phyloP scores from a whole-genome alignment of 176 grass and related monocot genomes.

The Aegilops sharonensis region DNA sequence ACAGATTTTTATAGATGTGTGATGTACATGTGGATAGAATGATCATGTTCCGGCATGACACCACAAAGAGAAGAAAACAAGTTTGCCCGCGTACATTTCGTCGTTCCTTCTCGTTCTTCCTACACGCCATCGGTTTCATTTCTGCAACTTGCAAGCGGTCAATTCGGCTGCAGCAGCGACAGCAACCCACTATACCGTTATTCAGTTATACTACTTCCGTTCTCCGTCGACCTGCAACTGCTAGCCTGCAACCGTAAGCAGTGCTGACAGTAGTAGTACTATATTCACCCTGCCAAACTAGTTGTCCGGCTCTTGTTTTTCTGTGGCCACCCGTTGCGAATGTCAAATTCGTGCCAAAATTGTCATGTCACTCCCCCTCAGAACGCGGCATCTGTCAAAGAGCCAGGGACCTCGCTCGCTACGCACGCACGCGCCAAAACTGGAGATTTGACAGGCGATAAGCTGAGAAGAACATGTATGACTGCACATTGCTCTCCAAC shows the following conservation, averaged over 20 bases:
- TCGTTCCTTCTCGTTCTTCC: neutral
- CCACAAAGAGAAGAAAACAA: neutral
- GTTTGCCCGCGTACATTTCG: neutral
- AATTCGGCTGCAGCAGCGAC: neutral
- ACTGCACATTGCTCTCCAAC: constrained; percentile 6
- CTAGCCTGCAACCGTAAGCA: constrained; percentile 3
- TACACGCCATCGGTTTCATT: neutral
- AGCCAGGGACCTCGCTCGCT: neutral
- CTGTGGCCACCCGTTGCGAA: constrained; percentile 13
- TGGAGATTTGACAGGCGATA: constrained; percentile 41
- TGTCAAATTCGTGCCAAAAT: constrained; percentile 6
- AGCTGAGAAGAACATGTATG: constrained; percentile 38
- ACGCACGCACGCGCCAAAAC: constrained; percentile 23
- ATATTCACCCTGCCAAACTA: neutral
- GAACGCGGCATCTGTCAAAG: constrained; percentile 20
- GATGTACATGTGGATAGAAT: constrained; percentile 37
- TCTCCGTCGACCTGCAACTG: neutral
- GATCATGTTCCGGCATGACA: constrained; percentile 22
- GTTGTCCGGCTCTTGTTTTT: neutral
- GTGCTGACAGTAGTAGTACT: neutral
- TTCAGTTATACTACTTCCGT: constrained; percentile 24
- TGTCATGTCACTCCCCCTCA: neutral
- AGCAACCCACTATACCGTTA: neutral
- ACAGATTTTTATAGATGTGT: constrained; percentile 46
- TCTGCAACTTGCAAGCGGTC: neutral